These are phyloP conservation scores for Chlorella ohadii DNA, from an alignment of 139 green algal genomes.

Conservation along the genomic window DNA sequence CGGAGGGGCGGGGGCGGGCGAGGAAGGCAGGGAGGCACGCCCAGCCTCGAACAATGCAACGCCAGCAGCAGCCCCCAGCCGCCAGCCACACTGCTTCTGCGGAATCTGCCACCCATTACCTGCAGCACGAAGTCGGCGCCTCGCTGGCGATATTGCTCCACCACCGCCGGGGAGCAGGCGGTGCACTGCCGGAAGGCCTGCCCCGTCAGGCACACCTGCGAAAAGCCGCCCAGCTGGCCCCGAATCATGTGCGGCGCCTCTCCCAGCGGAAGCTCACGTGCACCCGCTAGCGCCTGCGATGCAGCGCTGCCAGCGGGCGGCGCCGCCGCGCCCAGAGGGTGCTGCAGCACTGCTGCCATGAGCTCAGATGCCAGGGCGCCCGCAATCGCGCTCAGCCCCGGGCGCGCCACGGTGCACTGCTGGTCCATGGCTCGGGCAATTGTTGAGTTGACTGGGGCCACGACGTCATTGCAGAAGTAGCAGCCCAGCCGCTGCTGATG, in stretches of 20 bases:
- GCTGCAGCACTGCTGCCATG: conserved; percentile 80
- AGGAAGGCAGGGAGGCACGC: background rate
- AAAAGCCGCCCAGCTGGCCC: conserved; percentile 50
- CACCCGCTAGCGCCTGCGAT: background rate
- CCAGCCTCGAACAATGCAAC: background rate
- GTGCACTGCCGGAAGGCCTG: conserved; percentile 89
- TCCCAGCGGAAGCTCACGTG: conserved; percentile 67
- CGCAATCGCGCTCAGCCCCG: conserved; percentile 91
- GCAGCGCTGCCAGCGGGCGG: conserved; percentile 32
- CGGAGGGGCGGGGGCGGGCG: background rate
- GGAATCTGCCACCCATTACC: conserved; percentile 34
- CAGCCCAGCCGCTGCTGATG: conserved; percentile 81
- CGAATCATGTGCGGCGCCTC: conserved; percentile 66
- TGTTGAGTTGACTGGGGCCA: conserved; percentile 92
- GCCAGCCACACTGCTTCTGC: too few relatives aligned
- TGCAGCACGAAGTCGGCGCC: conserved; percentile 71
- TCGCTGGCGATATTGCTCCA: conserved; percentile 63
- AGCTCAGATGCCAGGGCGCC: conserved; percentile 92
- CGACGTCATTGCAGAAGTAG: conserved; percentile 99
- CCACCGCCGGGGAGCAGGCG: conserved; percentile 85
- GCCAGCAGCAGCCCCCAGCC: too few relatives aligned
- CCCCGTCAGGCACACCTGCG: conserved; percentile 75
- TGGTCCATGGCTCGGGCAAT: conserved; percentile 91
- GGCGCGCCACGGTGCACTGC: conserved; percentile 96
- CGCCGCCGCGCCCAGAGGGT: conserved; percentile 66